Evolutionary conservation across 2,329 filamentous ascomycete species (phyloP).

Genomic region (Colletotrichum graminicola): DNA sequence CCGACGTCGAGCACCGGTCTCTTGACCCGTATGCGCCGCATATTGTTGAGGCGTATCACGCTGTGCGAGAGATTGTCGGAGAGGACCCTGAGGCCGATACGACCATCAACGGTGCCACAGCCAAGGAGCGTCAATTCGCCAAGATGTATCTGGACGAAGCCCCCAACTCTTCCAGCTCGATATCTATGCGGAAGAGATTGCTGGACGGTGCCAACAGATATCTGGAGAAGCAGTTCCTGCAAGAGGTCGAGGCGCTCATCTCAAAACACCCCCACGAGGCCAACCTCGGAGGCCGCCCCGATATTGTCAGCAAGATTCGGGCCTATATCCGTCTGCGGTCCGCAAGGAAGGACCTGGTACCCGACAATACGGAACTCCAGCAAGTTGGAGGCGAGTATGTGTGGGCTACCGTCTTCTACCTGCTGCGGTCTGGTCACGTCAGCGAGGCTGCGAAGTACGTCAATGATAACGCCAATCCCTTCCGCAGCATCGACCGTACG

Average conservation of each 20-base stretch:
- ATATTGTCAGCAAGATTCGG: conserved; percentile 89
- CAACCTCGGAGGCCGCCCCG: conserved; percentile 88
- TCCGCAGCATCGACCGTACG: conserved; percentile 90
- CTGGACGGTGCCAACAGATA: conserved; percentile 83
- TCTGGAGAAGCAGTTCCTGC: conserved; percentile 84
- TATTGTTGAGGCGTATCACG: conserved; percentile 84
- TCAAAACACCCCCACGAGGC: conserved; percentile 89
- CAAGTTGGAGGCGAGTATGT: conserved; percentile 85
- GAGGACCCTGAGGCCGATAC: conserved; percentile 75
- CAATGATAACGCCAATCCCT: conserved; percentile 80
- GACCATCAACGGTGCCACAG: conserved; percentile 70
- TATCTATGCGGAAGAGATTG: conserved; percentile 81
- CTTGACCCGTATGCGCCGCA: conserved; percentile 79
- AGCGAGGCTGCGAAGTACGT: conserved; percentile 90
- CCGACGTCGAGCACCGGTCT: conserved; percentile 77
- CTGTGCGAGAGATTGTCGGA: conserved; percentile 81
- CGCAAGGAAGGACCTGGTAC: conserved; percentile 84
- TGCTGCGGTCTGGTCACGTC: conserved; percentile 86
- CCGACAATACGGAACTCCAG: conserved; percentile 84
- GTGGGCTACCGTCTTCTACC: conserved; percentile 95
- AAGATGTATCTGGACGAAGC: conserved; percentile 82
- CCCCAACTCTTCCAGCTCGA: conserved; percentile 71
- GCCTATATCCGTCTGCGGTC: conserved; percentile 89
- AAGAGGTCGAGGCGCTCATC: conserved; percentile 81
- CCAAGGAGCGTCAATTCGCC: conserved; percentile 82